phyloP scores from a whole-genome alignment of 2,329 filamentous ascomycete species.

The Fusarium robinianum region DNA sequence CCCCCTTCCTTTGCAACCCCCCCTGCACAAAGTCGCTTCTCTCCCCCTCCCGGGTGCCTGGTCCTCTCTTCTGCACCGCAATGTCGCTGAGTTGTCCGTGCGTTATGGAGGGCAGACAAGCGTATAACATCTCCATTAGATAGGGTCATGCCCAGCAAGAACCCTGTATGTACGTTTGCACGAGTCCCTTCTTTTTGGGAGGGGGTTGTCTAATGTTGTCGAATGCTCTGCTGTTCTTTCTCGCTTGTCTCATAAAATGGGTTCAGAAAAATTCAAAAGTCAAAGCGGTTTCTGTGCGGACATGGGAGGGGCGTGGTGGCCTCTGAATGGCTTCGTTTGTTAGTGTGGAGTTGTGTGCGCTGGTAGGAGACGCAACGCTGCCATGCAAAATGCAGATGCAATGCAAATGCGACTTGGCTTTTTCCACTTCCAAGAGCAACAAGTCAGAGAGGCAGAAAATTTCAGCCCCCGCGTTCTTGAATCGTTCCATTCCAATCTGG shows the following conservation, averaged over 20 bases:
- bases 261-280: background rate
- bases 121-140: background rate
- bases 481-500: slow-evolving; percentile 17
- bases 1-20: too few relatives aligned
- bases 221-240: slow-evolving; percentile 12
- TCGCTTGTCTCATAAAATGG: too few relatives aligned
- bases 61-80: slow-evolving; percentile 28
- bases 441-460: slow-evolving; percentile 10
- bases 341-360: slow-evolving; percentile 16
- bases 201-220: slow-evolving; percentile 11
- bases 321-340: slow-evolving; percentile 13
- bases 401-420: slow-evolving; percentile 21
- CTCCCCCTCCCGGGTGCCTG: slow-evolving; percentile 30
- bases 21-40: slow-evolving; percentile 26
- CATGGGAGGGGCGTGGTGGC: slow-evolving; percentile 5
- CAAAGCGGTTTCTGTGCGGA: slow-evolving; percentile 6
- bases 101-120: slow-evolving; percentile 37
- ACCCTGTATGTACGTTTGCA: slow-evolving; percentile 27
- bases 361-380: slow-evolving; percentile 24
- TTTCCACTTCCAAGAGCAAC: slow-evolving; percentile 18
- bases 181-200: slow-evolving; percentile 11
- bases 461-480: background rate
- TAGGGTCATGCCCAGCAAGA: background rate
- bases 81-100: slow-evolving; percentile 41
- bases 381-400: slow-evolving; percentile 26